Evolutionary conservation across 2,329 filamentous ascomycete species (phyloP).

Genomic region (Keithomyces neogunnii): DNA sequence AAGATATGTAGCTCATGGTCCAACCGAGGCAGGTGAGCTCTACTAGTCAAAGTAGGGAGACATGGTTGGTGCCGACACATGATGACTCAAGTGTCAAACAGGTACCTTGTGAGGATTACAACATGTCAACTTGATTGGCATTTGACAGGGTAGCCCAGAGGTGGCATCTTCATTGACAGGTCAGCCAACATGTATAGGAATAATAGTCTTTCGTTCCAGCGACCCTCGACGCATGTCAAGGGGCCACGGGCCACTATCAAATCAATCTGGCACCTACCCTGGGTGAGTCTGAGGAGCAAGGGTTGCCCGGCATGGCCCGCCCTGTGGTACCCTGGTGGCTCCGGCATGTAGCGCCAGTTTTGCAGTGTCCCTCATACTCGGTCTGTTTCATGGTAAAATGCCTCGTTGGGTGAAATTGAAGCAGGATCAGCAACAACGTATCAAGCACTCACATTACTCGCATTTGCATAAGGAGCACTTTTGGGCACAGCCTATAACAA

Average conservation of each 20-base stretch:
- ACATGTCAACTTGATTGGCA: no score
- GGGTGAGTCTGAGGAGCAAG: no score
- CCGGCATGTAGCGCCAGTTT: neutral
- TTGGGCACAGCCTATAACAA: neutral
- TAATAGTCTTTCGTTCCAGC: no score
- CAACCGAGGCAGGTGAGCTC: neutral
- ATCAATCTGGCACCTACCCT: no score
- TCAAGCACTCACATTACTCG: neutral
- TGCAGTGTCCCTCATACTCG: neutral
- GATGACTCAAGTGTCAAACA: neutral
- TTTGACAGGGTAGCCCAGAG: no score
- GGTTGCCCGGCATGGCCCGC: neutral
- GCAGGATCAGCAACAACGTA: neutral
- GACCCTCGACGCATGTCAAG: no score
- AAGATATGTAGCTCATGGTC: neutral
- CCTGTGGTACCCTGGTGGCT: neutral
- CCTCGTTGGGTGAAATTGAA: neutral
- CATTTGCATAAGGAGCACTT: neutral
- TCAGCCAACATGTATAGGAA: no score
- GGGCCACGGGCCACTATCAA: no score
- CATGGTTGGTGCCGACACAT: neutral
- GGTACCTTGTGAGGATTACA: no score
- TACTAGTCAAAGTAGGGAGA: neutral
- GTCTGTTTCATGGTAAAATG: neutral
- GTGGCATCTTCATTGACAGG: no score